These are phyloP conservation scores for Hypoxylon sp. DNA, from an alignment of 2,329 filamentous ascomycete genomes.

Conservation along the genomic window DNA sequence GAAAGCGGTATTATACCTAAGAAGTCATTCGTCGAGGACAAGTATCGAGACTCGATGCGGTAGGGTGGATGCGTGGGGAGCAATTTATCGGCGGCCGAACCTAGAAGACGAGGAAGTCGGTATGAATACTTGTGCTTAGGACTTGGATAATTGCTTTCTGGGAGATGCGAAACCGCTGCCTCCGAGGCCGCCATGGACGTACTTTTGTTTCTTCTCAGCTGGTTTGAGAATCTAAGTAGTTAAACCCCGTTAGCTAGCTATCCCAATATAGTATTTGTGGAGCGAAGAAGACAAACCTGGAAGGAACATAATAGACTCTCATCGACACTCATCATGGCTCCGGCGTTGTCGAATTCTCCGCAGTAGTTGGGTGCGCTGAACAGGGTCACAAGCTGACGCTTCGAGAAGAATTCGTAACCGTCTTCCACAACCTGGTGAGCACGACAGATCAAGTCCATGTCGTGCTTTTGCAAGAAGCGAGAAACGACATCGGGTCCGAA, in stretches of 20 bases:
- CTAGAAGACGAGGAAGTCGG: constrained; percentile 81
- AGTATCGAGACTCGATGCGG: constrained; percentile 38
- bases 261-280: constrained; percentile 23
- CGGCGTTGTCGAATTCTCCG: constrained; percentile 98
- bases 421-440: constrained; percentile 99
- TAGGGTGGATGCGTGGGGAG: constrained; percentile 39
- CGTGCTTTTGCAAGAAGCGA: constrained; percentile 97
- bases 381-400: constrained; percentile 94
- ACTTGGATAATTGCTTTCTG: constrained; percentile 70
- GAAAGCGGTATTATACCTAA: constrained; percentile 29
- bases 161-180: constrained; percentile 75
- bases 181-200: constrained; percentile 80
- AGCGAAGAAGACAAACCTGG: constrained; percentile 70
- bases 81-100: constrained; percentile 90
- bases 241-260: constrained; percentile 35
- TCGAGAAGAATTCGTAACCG: constrained; percentile 99
- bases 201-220: constrained; percentile 99
- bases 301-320: constrained; percentile 98
- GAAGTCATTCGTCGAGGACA: constrained; percentile 36
- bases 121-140: constrained; percentile 73
- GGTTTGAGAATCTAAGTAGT: constrained; percentile 88
- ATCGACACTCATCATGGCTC: constrained; percentile 99
- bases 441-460: constrained; percentile 99
- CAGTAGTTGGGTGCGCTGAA: constrained; percentile 99
- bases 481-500: constrained; percentile 98